Conservation (phyloP, 371 early-diverging fungal genomes). For the Mucor circinelloides region DNA sequence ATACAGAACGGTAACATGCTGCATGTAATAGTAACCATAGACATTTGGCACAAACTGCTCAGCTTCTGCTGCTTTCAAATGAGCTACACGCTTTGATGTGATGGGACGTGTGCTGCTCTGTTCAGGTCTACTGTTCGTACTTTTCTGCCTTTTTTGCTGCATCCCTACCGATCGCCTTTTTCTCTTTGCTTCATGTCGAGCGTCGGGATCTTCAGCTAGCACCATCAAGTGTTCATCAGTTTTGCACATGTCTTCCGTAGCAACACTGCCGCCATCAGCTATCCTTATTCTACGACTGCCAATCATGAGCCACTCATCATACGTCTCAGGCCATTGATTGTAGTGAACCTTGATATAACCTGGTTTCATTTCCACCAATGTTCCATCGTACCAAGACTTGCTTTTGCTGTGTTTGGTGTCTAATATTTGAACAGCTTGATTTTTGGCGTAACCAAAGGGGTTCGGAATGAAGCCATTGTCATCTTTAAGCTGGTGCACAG, state of each 20-base stretch:
- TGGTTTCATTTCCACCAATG: slow-evolving; percentile 46
- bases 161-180: slow-evolving; percentile 16
- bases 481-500: slow-evolving; percentile 46
- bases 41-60: slow-evolving; percentile 51
- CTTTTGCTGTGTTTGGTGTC: slow-evolving; percentile 39
- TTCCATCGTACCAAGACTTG: slow-evolving; percentile 54
- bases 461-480: slow-evolving; percentile 51
- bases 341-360: slow-evolving; percentile 58
- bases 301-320: slow-evolving; percentile 67
- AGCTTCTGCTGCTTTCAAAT: slow-evolving; percentile 14
- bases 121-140: background rate
- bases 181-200: slow-evolving; percentile 37
- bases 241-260: background rate
- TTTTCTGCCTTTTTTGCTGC: background rate
- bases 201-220: slow-evolving; percentile 41
- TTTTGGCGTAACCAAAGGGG: slow-evolving; percentile 41
- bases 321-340: slow-evolving; percentile 60
- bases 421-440: slow-evolving; percentile 38
- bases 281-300: slow-evolving; percentile 57
- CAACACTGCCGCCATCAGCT: background rate
- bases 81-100: slow-evolving; percentile 22
- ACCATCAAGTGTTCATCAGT: slow-evolving; percentile 17
- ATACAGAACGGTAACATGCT: slow-evolving; percentile 53
- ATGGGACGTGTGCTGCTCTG: background rate
- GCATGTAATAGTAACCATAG: slow-evolving; percentile 60